Conservation (phyloP, 306 rosid species). For the Hylodesmum podocarpum region DNA sequence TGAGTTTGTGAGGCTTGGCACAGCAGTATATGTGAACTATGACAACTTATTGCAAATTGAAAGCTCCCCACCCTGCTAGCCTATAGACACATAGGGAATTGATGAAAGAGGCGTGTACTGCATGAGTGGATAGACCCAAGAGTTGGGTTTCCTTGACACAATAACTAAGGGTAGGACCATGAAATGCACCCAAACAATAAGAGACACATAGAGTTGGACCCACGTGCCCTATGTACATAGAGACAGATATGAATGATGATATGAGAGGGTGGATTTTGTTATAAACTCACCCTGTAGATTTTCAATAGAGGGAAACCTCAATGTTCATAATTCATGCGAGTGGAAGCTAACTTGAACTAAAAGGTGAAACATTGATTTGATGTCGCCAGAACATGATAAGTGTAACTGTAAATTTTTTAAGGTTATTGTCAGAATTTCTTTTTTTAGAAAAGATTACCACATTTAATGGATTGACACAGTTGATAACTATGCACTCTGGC, state of each 20-base stretch:
- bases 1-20: background rate
- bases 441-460: background rate
- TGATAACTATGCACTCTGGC: background rate
- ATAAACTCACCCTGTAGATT: background rate
- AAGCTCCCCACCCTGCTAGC: constrained; percentile 1
- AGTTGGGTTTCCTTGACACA: constrained; percentile 9
- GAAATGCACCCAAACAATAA: constrained; percentile 16
- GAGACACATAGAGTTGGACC: constrained; percentile 26
- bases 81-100: background rate
- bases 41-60: background rate
- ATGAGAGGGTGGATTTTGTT: constrained; percentile 27
- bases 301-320: background rate
- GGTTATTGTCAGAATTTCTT: background rate
- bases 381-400: background rate
- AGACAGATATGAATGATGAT: constrained; percentile 23
- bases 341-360: background rate
- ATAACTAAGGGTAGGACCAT: constrained; percentile 24
- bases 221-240: background rate
- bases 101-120: constrained; percentile 31
- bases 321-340: background rate
- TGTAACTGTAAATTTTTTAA: background rate
- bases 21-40: background rate
- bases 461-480: background rate
- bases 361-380: constrained; percentile 18
- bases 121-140: constrained; percentile 18